A percentile compares a stretch with the other conserved stretches of the same genome.
These are phyloP conservation scores for Diaporthe capsici DNA, from an alignment of 2,329 filamentous ascomycete genomes.

Conservation along the genomic window DNA sequence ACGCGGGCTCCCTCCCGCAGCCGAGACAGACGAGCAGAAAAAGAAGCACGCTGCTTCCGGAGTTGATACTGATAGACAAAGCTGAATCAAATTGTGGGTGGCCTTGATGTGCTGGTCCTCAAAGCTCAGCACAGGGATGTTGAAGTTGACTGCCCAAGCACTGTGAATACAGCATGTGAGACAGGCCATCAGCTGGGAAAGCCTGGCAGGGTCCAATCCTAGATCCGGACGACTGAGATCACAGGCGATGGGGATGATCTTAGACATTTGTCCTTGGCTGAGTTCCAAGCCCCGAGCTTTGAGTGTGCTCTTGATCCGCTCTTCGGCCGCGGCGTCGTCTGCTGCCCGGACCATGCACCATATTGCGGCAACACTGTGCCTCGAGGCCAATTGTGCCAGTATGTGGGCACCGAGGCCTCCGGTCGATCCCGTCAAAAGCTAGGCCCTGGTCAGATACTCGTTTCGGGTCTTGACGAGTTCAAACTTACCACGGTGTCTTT, in stretches of 20 bases:
- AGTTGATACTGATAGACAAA: background rate
- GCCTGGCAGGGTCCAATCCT: background rate
- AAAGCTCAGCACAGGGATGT: constrained; percentile 3
- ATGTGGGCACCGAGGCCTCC: background rate
- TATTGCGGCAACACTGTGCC: background rate
- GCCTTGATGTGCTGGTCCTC: background rate
- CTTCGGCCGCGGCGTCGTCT: background rate
- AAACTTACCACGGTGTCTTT: background rate
- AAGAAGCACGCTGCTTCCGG: background rate
- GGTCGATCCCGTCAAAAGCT: background rate
- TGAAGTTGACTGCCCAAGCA: constrained; percentile 5
- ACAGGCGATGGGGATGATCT: background rate
- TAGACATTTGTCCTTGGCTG: background rate
- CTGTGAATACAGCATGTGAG: constrained; percentile 2
- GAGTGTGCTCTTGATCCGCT: background rate
- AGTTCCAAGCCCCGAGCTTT: background rate
- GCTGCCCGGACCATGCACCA: background rate
- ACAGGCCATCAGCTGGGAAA: background rate
- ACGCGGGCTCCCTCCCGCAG: background rate
- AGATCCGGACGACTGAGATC: background rate
- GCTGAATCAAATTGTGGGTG: background rate
- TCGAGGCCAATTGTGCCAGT: background rate
- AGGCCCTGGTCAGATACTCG: background rate
- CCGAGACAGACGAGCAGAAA: background rate
- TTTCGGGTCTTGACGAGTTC: background rate